A percentile compares a stretch with the other conserved stretches of the same genome.
Conservation (phyloP, 139 green algal species). For the Klebsormidium nitens region DNA sequence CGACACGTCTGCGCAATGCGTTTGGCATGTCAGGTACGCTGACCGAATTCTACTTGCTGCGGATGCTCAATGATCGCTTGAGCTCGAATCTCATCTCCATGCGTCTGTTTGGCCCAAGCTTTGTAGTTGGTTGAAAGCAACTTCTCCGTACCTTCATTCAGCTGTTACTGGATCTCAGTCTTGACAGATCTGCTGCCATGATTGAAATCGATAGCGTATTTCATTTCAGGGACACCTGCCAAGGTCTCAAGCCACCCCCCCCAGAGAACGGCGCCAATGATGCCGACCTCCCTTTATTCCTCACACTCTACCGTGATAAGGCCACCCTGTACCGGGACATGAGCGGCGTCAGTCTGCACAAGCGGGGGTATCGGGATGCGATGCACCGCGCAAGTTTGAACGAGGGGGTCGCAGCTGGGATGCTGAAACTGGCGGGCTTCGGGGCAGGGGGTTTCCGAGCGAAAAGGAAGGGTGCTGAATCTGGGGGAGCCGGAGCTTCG, state of each 20-base stretch:
- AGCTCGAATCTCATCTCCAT: too few species aligned
- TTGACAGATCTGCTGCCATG: neutral
- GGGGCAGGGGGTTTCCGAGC: too few species aligned
- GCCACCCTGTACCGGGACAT: constrained; percentile 75
- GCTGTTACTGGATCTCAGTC: constrained; percentile 27
- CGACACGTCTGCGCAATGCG: too few species aligned
- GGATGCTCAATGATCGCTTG: too few species aligned
- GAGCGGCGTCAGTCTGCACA: constrained; percentile 74
- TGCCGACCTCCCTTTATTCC: constrained; percentile 76
- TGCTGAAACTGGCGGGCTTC: constrained; percentile 18
- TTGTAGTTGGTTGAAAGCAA: too few species aligned
- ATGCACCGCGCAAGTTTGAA: constrained; percentile 87
- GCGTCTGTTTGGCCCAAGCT: too few species aligned
- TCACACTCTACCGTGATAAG: constrained; percentile 57
- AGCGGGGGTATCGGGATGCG: constrained; percentile 69
- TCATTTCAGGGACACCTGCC: constrained; percentile 37
- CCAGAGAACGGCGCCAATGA: too few species aligned
- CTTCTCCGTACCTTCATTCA: too few species aligned
- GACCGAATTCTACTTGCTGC: too few species aligned
- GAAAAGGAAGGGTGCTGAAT: too few species aligned
- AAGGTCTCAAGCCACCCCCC: constrained; percentile 54
- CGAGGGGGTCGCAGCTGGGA: constrained; percentile 76
- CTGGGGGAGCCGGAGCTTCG: too few species aligned
- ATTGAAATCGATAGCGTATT: constrained; percentile 1
- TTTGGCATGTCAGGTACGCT: too few species aligned